Percentiles rank a stretch among this genome's conserved stretches.
Conservation (phyloP, 208 protist species). For the Leishmania lainsoni region DNA sequence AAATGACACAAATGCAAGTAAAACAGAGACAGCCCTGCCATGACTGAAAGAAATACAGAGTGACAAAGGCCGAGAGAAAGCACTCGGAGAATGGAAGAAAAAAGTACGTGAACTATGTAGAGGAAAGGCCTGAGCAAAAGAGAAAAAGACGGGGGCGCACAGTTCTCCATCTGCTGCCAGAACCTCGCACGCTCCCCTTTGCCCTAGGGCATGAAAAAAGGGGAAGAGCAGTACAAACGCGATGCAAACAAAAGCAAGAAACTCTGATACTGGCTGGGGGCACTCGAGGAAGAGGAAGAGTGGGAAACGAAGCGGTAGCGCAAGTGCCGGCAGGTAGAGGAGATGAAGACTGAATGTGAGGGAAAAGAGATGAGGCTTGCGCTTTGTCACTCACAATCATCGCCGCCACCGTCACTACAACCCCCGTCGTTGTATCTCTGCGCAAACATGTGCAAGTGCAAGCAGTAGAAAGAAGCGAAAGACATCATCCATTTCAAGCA, state of each 20-base stretch:
- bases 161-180: not conserved
- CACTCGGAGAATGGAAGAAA: not conserved
- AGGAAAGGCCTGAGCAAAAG: not conserved
- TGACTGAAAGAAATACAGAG: constrained; percentile 19
- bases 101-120: constrained; percentile 23
- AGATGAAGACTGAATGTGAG: not conserved
- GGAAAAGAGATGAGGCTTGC: not conserved
- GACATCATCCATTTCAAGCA: not conserved
- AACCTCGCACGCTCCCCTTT: not conserved
- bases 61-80: constrained; percentile 4
- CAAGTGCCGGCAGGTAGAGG: not conserved
- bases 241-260: not conserved
- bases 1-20: constrained; percentile 9
- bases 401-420: not conserved
- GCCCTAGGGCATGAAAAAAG: not conserved
- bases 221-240: not conserved
- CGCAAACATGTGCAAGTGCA: not conserved
- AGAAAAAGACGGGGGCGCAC: not conserved
- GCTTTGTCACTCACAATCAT: not conserved
- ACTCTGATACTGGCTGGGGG: not conserved
- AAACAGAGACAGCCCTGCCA: constrained; percentile 3
- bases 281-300: not conserved
- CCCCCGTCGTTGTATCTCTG: not conserved
- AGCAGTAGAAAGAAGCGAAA: not conserved
- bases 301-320: not conserved